Evolutionary conservation across 2,329 filamentous ascomycete species (phyloP), one percentile per base, ranked within the genome.

Genomic region (Ophiosphaerella korrae): DNA sequence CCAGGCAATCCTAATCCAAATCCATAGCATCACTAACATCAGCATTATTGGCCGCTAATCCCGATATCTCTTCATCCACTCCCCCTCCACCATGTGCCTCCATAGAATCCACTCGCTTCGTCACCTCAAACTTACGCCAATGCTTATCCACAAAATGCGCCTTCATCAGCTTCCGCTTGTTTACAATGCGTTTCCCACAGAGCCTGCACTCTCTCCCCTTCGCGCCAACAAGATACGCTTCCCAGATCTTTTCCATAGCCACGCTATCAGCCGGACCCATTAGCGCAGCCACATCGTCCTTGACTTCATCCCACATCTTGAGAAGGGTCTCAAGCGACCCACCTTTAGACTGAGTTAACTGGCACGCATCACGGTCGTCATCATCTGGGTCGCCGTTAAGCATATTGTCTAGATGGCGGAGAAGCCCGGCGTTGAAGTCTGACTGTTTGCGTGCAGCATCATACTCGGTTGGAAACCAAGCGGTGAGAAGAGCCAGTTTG

Each of bases 381-480:
- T 38, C 7, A 3, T 58, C 57, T 13, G 50, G 56, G 7, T 36
- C 42, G 9, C 56, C 60, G 16, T 49, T 29, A 6, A 67, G 45
- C 14, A 63, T 49, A 0, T 36, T 31, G 1, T 50, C 24, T 2
- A 65, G n/a, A 12, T 35, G 38, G 2, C 36, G 16, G 2, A 54
- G 11, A 5, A 65, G 5, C 2, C 45, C 48, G 5, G 13, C 11
- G 5, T 23, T 45, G 14, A 64, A 60, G 1, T 50, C 42, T 5
- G 18, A 11, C 13, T 50, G 52, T 41, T 58, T 56, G 11, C 18
- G 32, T 3, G 45, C 41, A 16, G 50, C 55, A 33, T 55, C 21
- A 2, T 36, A 7, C 41, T 63, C 62, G 5, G 57, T 62, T 11
- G 43, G 48, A 46, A 56, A 65, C 53, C 53, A 60, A 7, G 48